Evolutionary conservation across 2,329 filamentous ascomycete species (phyloP).

Genomic region (Colletotrichum caudatum): DNA sequence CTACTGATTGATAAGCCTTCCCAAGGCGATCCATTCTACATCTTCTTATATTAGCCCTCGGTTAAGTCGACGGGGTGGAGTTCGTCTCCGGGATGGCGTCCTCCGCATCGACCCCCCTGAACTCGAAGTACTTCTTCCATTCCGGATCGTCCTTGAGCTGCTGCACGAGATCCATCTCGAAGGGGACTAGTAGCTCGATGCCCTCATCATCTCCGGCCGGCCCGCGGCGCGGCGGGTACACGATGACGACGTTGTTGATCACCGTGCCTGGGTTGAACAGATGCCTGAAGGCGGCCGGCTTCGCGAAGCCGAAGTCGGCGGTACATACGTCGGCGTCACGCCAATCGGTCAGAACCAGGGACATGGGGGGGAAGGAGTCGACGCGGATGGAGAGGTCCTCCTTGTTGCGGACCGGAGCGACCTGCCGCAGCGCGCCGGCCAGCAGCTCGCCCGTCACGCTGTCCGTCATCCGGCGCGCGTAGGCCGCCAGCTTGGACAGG

Average conservation of each 20-base stretch:
- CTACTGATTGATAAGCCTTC: too few relatives aligned
- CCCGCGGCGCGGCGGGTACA: constrained; percentile 49
- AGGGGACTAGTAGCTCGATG: constrained; percentile 50
- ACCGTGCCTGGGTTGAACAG: constrained; percentile 46
- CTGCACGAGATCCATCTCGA: constrained; percentile 51
- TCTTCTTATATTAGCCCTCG: too few relatives aligned
- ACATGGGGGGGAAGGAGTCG: constrained; percentile 52
- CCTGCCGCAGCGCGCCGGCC: constrained; percentile 46
- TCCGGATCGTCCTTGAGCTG: constrained; percentile 51
- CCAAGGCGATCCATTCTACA: too few relatives aligned
- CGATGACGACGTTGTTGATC: constrained; percentile 46
- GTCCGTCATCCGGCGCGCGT: constrained; percentile 54
- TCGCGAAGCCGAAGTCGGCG: constrained; percentile 53
- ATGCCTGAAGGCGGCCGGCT: constrained; percentile 50
- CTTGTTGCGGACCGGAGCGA: constrained; percentile 54
- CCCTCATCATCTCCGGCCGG: constrained; percentile 51
- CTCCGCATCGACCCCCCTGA: constrained; percentile 50
- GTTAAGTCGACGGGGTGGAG: too few relatives aligned
- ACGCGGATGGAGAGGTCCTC: constrained; percentile 49
- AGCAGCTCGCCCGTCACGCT: constrained; percentile 50
- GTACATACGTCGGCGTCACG: constrained; percentile 48
- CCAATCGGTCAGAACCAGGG: constrained; percentile 52
- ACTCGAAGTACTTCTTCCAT: constrained; percentile 54
- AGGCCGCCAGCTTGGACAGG: constrained; percentile 51
- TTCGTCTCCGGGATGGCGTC: neutral